A percentile compares a stretch with the other conserved stretches of the same genome.
Conservation (phyloP, 352 stramenopile species). For the Globisporangium camurandrum region DNA sequence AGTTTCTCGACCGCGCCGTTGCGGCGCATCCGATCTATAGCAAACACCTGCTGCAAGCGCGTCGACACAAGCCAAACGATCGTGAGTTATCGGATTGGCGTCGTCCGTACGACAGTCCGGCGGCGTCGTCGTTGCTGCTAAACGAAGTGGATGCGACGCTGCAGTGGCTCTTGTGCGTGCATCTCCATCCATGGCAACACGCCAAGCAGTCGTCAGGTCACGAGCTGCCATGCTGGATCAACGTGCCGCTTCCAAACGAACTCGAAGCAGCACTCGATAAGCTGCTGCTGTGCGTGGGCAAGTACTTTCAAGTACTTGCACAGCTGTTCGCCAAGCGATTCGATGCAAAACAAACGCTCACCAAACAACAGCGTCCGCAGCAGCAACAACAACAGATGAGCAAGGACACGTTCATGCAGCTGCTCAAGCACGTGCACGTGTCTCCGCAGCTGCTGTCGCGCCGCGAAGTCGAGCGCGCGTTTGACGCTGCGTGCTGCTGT, state of each 20-base stretch:
- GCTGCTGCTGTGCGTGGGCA: slow-evolving; percentile 26
- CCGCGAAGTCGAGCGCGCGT: slow-evolving; percentile 38
- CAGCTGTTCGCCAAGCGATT: slow-evolving; percentile 31
- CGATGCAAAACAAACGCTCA: no score
- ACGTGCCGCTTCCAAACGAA: slow-evolving; percentile 16
- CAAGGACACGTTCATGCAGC: slow-evolving; percentile 21
- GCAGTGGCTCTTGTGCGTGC: slow-evolving; percentile 10
- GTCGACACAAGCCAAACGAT: neutral
- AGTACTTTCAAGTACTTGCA: slow-evolving; percentile 28
- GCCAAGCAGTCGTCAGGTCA: neutral
- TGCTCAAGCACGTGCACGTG: slow-evolving; percentile 47
- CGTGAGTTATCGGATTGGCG: neutral
- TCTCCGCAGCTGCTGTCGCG: slow-evolving; percentile 57
- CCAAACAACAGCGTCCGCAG: no score
- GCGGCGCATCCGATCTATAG: slow-evolving; percentile 8
- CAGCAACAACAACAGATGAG: slow-evolving; percentile 16
- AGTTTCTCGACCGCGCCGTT: slow-evolving; percentile 7
- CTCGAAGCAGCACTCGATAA: slow-evolving; percentile 26
- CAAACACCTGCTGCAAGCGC: neutral
- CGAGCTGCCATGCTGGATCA: slow-evolving; percentile 14
- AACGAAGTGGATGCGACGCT: neutral
- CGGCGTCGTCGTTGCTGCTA: no score
- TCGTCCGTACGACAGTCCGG: no score
- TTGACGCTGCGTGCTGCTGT: slow-evolving; percentile 26
- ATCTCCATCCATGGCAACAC: neutral